Base-by-base conservation (phyloP, 164 flowering plant species). In the Paratinospora sagittata region DNA sequence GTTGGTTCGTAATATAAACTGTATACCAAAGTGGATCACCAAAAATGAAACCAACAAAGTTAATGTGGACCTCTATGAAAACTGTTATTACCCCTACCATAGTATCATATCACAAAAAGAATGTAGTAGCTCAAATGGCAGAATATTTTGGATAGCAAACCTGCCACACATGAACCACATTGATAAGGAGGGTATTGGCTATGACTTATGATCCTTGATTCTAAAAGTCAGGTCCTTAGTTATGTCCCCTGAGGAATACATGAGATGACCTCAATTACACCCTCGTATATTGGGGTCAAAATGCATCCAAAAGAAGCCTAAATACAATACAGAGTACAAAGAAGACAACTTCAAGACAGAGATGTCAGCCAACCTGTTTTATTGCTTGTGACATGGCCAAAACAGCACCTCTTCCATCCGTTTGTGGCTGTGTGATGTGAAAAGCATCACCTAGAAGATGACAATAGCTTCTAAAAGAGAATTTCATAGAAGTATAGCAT, bases 391-490 rank as follows among this genome's bases (percentile, higher is more conserved):
- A 86, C 97, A 95, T 95, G 62, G 98, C 92, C 83, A 95, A 84
- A 74, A 87, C 74, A 30, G 98, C 98, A 75, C 98, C 97, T 80
- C 85, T 87, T 71, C 98, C 98, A 83, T 88, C 88, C 49, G 19
- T 63, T 72, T 84, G 92, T 26, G 99, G 99, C 78, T 91, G 97
- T 70, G 99, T 96, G 75, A 96, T 96, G 78, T 96, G 97, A 84
- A 88, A 67, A 24, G 99, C 99, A 85, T 96, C 99, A 78, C 99
- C 98, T 91, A 43, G 41, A 82, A 10, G 77, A 64, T 21, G 64
- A 6, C 34, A 72, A 19, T 23, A 43, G 9, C 17, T 23, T 71
- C 58, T 47, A 27, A 73, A 41, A 71, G 74, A 68, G 14, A 49
- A 75, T 21, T 43, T 7, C 12, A 70, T 33, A 70, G 9, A 71